A percentile compares a stretch with the other conserved stretches of the same genome.
phyloP scores from a whole-genome alignment of 2,329 filamentous ascomycete genomes.

The Aphanocladium album region DNA sequence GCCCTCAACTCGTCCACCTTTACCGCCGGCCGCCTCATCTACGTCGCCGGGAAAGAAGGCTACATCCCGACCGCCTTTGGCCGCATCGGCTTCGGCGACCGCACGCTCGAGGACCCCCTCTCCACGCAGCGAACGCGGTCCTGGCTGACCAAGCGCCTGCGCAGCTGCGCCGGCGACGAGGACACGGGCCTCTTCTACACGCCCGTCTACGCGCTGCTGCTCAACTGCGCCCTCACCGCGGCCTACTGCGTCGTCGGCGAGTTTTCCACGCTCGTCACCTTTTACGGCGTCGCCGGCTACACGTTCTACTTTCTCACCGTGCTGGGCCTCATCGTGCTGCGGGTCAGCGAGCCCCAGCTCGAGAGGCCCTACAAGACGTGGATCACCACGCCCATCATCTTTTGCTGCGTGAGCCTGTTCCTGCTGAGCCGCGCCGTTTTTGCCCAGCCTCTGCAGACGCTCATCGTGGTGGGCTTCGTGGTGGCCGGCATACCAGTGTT shows the following conservation, averaged over 20 bases:
- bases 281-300: conserved; percentile 96
- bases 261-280: conserved; percentile 87
- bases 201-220: conserved; percentile 82
- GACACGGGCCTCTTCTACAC: conserved; percentile 83
- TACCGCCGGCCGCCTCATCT: conserved; percentile 85
- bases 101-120: conserved; percentile 32
- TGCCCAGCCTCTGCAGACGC: conserved; percentile 82
- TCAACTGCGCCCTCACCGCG: conserved; percentile 71
- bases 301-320: conserved; percentile 97
- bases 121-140: conserved; percentile 45
- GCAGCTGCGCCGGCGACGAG: conserved; percentile 66
- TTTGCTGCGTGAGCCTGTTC: conserved; percentile 96
- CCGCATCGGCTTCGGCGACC: conserved; percentile 63
- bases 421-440: conserved; percentile 84
- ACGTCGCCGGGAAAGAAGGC: conserved; percentile 90
- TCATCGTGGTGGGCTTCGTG: conserved; percentile 83
- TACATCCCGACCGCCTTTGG: conserved; percentile 84
- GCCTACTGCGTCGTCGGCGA: conserved; percentile 82
- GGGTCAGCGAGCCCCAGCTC: conserved; percentile 79
- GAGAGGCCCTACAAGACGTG: conserved; percentile 92
- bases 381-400: conserved; percentile 96
- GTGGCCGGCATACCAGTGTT: conserved; percentile 80
- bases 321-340: conserved; percentile 82
- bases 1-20: conserved; percentile 93
- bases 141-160: conserved; percentile 55